Evolutionary conservation across 805 yeast species (phyloP), one percentile per base, ranked within the genome.

Genomic region (Blastobotrys robertii): DNA sequence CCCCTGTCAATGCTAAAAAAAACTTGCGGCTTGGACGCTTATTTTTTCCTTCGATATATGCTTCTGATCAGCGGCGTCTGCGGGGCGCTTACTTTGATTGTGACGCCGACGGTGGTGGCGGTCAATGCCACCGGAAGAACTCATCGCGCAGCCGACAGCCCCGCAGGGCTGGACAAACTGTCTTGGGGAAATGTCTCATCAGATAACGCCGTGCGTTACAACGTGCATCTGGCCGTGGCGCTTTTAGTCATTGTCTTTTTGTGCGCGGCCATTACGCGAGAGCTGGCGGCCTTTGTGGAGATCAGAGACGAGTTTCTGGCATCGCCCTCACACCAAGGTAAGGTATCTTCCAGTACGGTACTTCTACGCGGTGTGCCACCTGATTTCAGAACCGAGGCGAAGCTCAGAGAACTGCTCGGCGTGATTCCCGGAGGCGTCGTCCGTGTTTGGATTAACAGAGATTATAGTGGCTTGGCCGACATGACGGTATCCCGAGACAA

Each of bases 171-270:
- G 38, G 95, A 86, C 52, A 66, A 62, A 39, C 65, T 84, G 6
- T 82, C 94, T 13, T 73, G 84, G 58, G 76, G 92, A 2, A 81
- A 83, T 53, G 70, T 85, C 3, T 72, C 85, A 0, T 66, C 71
- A 4, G 51, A 67, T 2, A 73, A 74, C 37, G 70, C 77, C 0
- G 54, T 59, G 3, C 58, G 74, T 81, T 46, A 66, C 34, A 31
- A 77, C 45, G 74, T 77, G 15, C 95, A 86, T 59, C 72, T 86
- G 41, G 56, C 76, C 0, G 63, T 81, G 60, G 69, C 83, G 2
- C 43, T 80, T 0, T 50, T 76, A 2, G 73, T 79, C 1, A 68
- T 84, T 2, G 51, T 66, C 0, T 66, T 74, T 62, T 75, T 82
- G 46, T 83, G 84, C 50, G 60, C 66, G 42, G 52, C 81, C 16